Evolutionary conservation across 2,329 filamentous ascomycete species (phyloP).

Genomic region (Chaetomiaceae sp.): DNA sequence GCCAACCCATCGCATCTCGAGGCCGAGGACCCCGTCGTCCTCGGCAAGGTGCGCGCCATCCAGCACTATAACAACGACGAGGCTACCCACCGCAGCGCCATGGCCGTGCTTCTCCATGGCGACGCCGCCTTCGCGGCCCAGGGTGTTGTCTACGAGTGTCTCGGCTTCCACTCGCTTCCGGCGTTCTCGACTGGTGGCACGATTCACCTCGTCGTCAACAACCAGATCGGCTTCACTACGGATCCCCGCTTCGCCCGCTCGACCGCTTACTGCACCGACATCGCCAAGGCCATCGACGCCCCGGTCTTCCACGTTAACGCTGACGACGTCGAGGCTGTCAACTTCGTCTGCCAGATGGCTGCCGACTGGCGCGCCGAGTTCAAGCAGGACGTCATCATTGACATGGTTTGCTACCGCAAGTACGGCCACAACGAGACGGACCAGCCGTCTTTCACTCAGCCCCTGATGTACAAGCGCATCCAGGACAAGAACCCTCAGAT

Average conservation of each 20-base stretch:
- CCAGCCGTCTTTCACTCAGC: constrained; percentile 99
- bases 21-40: constrained; percentile 94
- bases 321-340: constrained; percentile 96
- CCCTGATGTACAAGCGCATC: constrained; percentile 99
- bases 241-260: constrained; percentile 96
- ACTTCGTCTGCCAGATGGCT: constrained; percentile 95
- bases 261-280: constrained; percentile 97
- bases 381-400: constrained; percentile 96
- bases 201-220: constrained; percentile 96
- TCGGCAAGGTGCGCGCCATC: constrained; percentile 95
- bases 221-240: constrained; percentile 99
- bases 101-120: constrained; percentile 94
- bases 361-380: constrained; percentile 98
- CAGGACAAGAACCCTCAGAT: constrained; percentile 76
- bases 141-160: constrained; percentile 96
- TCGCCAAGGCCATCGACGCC: constrained; percentile 97
- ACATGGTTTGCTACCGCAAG: constrained; percentile 98
- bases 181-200: constrained; percentile 97
- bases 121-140: constrained; percentile 96
- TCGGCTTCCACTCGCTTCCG: constrained; percentile 93
- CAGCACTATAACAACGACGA: constrained; percentile 99
- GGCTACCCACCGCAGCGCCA: constrained; percentile 77
- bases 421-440: constrained; percentile 99
- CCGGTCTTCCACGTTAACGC: constrained; percentile 99
- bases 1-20: constrained; percentile 98